Percentiles rank a stretch among this genome's conserved stretches.
phyloP scores from a whole-genome alignment of 169 alveolate genomes.

The Eimeria praecox region DNA sequence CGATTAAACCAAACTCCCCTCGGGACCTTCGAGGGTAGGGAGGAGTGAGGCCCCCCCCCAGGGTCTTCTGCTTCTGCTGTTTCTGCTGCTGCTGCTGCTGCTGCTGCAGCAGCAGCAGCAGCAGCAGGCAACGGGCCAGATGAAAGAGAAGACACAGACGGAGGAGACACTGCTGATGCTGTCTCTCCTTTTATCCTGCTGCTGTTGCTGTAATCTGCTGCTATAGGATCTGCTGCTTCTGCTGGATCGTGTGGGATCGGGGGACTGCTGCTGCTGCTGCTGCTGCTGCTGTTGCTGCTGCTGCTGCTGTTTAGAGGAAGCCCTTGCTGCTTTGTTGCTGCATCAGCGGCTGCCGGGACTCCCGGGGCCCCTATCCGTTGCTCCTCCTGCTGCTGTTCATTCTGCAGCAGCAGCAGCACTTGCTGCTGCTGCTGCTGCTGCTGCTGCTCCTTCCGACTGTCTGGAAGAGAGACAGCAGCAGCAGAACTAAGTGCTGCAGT shows the following conservation, averaged over 20 bases:
- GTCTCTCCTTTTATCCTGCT: slow-evolving; percentile 1
- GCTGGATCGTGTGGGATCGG: slow-evolving; percentile 9
- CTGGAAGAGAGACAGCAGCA: neutral
- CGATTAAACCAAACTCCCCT: slow-evolving; percentile 79
- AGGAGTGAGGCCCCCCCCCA: neutral
- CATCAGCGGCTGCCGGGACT: slow-evolving; percentile 36
- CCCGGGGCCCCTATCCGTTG: neutral
- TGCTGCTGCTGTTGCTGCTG: slow-evolving; percentile 60
- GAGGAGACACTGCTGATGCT: neutral
- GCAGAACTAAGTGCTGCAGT: neutral
- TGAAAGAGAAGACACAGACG: slow-evolving; percentile 7
- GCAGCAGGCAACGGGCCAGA: neutral
- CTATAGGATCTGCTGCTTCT: slow-evolving; percentile 4
- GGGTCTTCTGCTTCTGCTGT: slow-evolving; percentile 37
- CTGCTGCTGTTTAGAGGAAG: slow-evolving; percentile 1
- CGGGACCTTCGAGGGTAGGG: slow-evolving; percentile 59
- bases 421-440: slow-evolving; percentile 53
- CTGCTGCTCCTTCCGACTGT: slow-evolving; percentile 23
- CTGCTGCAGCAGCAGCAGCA: slow-evolving; percentile 5
- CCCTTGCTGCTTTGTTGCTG: slow-evolving; percentile 24
- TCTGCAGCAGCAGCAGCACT: slow-evolving; percentile 8
- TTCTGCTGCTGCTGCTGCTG: slow-evolving; percentile 38
- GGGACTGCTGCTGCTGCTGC: slow-evolving; percentile 59
- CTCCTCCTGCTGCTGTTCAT: slow-evolving; percentile 39
- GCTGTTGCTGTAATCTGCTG: slow-evolving; percentile 10